Evolutionary conservation across 805 yeast species (phyloP).

Genomic region (Candida michaelii): DNA sequence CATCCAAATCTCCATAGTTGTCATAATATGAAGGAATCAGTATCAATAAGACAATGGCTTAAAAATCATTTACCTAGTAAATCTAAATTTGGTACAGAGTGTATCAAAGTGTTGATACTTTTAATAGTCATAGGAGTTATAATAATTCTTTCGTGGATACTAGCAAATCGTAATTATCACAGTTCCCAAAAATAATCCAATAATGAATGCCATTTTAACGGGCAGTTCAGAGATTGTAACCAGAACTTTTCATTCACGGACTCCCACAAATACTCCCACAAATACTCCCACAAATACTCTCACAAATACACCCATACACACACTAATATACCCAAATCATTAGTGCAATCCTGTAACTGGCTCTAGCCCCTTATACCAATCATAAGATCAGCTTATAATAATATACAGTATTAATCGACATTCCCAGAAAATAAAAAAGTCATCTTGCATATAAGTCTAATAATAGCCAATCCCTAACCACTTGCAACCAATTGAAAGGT

Average conservation of each 20-base stretch:
- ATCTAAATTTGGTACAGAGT: neutral
- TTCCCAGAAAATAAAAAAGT: neutral
- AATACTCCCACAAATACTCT: neutral
- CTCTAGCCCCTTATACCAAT: no score
- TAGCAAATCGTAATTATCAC: neutral
- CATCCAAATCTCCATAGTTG: neutral
- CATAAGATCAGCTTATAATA: no score
- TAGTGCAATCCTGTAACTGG: no score
- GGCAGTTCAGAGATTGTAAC: no score
- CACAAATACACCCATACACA: neutral
- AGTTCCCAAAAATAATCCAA: neutral
- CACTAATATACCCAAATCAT: no score
- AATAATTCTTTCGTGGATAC: neutral
- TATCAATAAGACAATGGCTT: neutral
- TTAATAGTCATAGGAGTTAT: neutral
- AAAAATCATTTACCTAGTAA: neutral
- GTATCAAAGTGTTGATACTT: neutral
- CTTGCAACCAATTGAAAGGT: slow-evolving; percentile 5
- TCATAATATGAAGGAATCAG: neutral
- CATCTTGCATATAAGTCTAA: neutral
- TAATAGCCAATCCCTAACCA: slow-evolving; percentile 2
- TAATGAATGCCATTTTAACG: neutral
- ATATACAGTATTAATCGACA: neutral
- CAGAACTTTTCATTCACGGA: neutral
- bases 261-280: no score